Evolutionary conservation across 129 eudicot genomes (phyloP), one percentile per base, ranked within the genome.

Genomic region (Rutidosis leptorrhynchoides): DNA sequence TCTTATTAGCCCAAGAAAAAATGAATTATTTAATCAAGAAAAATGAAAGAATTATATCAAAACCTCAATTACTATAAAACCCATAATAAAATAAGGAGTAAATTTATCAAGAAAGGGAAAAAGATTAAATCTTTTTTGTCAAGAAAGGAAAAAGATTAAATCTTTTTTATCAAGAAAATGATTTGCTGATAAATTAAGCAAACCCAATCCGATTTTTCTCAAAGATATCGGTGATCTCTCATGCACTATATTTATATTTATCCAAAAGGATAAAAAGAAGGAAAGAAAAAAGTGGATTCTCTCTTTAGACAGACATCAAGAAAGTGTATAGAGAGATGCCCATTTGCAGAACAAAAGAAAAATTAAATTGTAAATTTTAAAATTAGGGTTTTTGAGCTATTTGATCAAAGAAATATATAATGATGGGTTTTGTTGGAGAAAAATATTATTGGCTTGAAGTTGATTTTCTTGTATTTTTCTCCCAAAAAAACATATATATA

Each of bases 401-500:
- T 40, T 74, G 85, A 83, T 79, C 79, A 72, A 51, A 75, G 5
- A 76, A 73, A 49, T 85, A 72, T 46, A 73, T 56, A 85, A 70
- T 46, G 87, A 71, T 67, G 86, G 79, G 67, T 74, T 65, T 45
- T 43, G 6, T 28, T 23, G 72, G 70, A 65, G 79, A 21, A 69
- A 63, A 58, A 81, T n/a, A 80, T 60, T 73, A 81, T 77, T 72
- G 83, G 74, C 21, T 64, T 63, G 86, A 70, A 54, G 57, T 69
- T 78, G 71, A 42, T 58, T 37, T 2, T 11, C 3, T 11, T n/a
- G n/a, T n/a, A n/a, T n/a, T n/a, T n/a, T n/a, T n/a, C n/a, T n/a
- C n/a, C n/a, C n/a, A n/a, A n/a, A n/a, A n/a, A n/a, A n/a, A n/a
- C n/a, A n/a, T n/a, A n/a, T n/a, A n/a, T n/a, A n/a, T n/a, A n/a